Evolutionary conservation across 768 basidiomycete genomes (phyloP), one percentile per base, ranked within the genome.

Genomic region (Suillus weaverae): DNA sequence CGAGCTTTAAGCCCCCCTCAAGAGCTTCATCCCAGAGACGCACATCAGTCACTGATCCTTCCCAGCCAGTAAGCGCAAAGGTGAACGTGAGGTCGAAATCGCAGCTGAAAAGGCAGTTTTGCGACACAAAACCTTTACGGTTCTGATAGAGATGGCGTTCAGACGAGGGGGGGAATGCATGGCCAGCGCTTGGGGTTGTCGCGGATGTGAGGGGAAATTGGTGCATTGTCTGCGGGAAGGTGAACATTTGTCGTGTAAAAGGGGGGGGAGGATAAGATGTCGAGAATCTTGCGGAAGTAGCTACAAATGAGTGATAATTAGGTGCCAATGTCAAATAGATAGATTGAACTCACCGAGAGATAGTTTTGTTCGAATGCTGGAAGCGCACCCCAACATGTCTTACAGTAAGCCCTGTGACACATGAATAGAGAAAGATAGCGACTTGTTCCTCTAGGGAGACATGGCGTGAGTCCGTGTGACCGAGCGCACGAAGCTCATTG

Each of bases 341-440:
- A 32, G 22, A 36, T 10, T n/a, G 6, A 32, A 32, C 44, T 46
- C 8, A 46, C 44, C 5, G 5, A 22, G 44, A 46, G 2, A 64
- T 61, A 2, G 63, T 64, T n/a, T 61, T 22, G 6, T 55, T 55
- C 3, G 18, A 60, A 33, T 41, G n/a, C 48, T 64, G 43, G 20
- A 64, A 64, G n/a, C 18, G 32, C 43, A 63, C 63, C 22, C 61
- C 61, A 44, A 50, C 43, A 32, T 62, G 61, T 41, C 57, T 30
- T n/a, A 62, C 33, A n/a, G 60, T 64, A 35, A 61, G 30, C 32
- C 57, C 57, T 33, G 57, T 60, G 16, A 60, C 57, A 18, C 70
- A 69, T 53, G 74, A 66, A 6, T 70, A 61, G 35, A 81, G 72
- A 63, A 81, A 81, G 22, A 81, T 77, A 4, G 78, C 78, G 18